Percentiles rank a stretch among this genome's conserved stretches.
Evolutionary conservation across 192 early-diverging fungal species (phyloP).

Genomic region (Helicostylum pulchrum): DNA sequence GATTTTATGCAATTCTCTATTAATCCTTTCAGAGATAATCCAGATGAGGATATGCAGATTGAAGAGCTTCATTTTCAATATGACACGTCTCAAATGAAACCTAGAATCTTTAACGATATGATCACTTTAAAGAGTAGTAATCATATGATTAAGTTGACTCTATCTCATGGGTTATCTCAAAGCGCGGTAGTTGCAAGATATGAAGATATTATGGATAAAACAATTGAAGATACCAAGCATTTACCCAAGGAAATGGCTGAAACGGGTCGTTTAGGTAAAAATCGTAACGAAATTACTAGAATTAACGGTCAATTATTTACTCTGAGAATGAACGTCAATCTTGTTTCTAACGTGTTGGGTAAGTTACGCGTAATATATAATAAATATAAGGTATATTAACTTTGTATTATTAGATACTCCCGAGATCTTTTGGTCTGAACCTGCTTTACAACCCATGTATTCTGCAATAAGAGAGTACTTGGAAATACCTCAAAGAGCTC

Average conservation of each 20-base stretch:
- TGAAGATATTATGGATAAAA: slow-evolving; percentile 60
- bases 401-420: slow-evolving; percentile 52
- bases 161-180: slow-evolving; percentile 55
- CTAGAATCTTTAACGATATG: slow-evolving; percentile 84
- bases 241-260: slow-evolving; percentile 57
- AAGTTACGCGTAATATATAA: slow-evolving; percentile 6
- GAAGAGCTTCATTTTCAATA: slow-evolving; percentile 85
- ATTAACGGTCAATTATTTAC: slow-evolving; percentile 64
- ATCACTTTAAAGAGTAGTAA: slow-evolving; percentile 68
- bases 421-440: slow-evolving; percentile 83
- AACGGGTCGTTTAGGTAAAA: slow-evolving; percentile 51
- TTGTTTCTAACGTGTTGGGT: slow-evolving; percentile 81
- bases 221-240: slow-evolving; percentile 59
- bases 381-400: no score
- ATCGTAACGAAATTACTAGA: slow-evolving; percentile 48
- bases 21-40: slow-evolving; percentile 39
- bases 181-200: slow-evolving; percentile 56
- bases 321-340: slow-evolving; percentile 78
- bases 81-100: slow-evolving; percentile 56
- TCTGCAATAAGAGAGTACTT: slow-evolving; percentile 75
- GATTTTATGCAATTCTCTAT: slow-evolving; percentile 42
- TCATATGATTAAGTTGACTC: slow-evolving; percentile 61
- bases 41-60: slow-evolving; percentile 54
- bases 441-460: slow-evolving; percentile 71
- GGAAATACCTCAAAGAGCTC: slow-evolving; percentile 61